Evolutionary conservation across 305 asterid genomes (phyloP).

Genomic region (Rubia balearica): DNA sequence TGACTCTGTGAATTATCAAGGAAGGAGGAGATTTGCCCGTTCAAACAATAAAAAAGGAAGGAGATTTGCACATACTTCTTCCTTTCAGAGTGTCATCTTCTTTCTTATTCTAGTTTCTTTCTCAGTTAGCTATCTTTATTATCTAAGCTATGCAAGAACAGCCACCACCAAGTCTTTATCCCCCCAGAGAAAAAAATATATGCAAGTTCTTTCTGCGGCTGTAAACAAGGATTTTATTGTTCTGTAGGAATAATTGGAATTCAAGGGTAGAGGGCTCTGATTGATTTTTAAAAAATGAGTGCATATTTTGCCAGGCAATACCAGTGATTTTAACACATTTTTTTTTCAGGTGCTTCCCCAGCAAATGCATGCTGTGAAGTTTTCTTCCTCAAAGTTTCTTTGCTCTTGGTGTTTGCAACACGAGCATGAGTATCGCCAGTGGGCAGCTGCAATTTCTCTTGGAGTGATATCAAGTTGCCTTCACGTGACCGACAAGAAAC

Average conservation of each 20-base stretch:
- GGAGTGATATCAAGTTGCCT: constrained; percentile 90
- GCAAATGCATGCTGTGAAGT: constrained; percentile 59
- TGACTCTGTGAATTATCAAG: not conserved
- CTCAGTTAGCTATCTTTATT: not conserved
- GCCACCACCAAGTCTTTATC: not conserved
- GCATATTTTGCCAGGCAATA: not conserved
- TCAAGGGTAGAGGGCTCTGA: not conserved
- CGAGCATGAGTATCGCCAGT: constrained; percentile 90
- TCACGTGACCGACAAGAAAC: constrained; percentile 82
- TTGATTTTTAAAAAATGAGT: not conserved
- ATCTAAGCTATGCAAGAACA: no score
- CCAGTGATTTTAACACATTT: not conserved
- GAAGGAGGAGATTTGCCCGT: not conserved
- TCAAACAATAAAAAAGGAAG: no score
- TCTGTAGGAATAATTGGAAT: not conserved
- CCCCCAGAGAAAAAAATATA: not conserved
- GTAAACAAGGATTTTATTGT: not conserved
- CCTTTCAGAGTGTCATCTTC: not conserved
- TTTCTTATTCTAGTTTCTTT: not conserved
- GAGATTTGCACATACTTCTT: not conserved
- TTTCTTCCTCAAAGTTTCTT: constrained; percentile 69
- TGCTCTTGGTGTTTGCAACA: constrained; percentile 71
- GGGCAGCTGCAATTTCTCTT: constrained; percentile 95
- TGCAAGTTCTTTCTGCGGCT: not conserved
- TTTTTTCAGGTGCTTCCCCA: constrained; percentile 65